phyloP scores from a whole-genome alignment of 2,329 filamentous ascomycete species.

The Botrytis deweyae region DNA sequence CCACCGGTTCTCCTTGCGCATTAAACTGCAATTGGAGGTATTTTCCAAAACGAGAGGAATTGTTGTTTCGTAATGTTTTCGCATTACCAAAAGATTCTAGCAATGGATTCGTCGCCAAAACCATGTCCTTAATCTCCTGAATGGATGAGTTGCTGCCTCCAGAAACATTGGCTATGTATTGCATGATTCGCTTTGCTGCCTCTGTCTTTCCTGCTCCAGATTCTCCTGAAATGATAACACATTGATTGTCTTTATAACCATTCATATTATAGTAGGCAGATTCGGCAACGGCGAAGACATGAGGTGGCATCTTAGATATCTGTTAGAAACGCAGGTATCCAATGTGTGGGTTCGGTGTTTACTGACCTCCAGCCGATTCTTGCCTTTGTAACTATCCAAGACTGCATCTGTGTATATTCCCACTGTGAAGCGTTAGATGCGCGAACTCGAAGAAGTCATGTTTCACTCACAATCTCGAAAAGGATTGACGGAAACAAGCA shows the following conservation, averaged over 20 bases:
- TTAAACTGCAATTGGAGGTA: slow-evolving; percentile 99
- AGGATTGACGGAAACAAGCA: slow-evolving; percentile 97
- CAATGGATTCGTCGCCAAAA: slow-evolving; percentile 93
- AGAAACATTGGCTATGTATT: slow-evolving; percentile 97
- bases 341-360: neutral
- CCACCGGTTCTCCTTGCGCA: slow-evolving; percentile 82
- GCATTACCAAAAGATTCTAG: slow-evolving; percentile 98
- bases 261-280: slow-evolving; percentile 99
- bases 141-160: slow-evolving; percentile 72
- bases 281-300: slow-evolving; percentile 97
- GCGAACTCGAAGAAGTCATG: neutral
- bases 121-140: slow-evolving; percentile 98
- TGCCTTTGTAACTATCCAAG: slow-evolving; percentile 89
- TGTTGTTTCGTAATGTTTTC: slow-evolving; percentile 97
- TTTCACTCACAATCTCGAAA: slow-evolving; percentile 74
- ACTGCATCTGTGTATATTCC: slow-evolving; percentile 97
- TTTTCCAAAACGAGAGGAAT: slow-evolving; percentile 97
- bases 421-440: slow-evolving; percentile 52
- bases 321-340: slow-evolving; percentile 20
- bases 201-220: slow-evolving; percentile 98
- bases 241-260: slow-evolving; percentile 97
- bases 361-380: slow-evolving; percentile 83
- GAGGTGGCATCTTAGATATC: slow-evolving; percentile 65
- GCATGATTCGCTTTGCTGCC: slow-evolving; percentile 97
- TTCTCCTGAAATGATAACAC: slow-evolving; percentile 98